These are phyloP conservation scores for Xylaria sp. DNA, from an alignment of 2,329 filamentous ascomycete species.

Conservation along the genomic window DNA sequence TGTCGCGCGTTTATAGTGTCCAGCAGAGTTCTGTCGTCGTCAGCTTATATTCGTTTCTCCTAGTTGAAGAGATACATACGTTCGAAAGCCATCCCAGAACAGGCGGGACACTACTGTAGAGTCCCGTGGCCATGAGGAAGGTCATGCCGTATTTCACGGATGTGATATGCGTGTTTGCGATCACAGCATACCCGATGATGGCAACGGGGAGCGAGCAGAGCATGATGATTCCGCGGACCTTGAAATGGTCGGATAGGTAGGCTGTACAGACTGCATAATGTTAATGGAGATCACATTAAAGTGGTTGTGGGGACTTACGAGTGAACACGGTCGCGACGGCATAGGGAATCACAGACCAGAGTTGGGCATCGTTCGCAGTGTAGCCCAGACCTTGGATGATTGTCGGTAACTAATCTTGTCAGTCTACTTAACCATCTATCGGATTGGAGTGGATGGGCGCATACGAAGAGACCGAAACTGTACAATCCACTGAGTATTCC, in stretches of 20 bases:
- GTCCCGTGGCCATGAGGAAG: constrained; percentile 60
- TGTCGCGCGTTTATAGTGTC: constrained; percentile 65
- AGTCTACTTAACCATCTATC: not conserved
- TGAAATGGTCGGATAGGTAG: constrained; percentile 55
- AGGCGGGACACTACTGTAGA: constrained; percentile 58
- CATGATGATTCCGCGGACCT: constrained; percentile 56
- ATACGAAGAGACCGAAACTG: constrained; percentile 58
- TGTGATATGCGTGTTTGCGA: constrained; percentile 51
- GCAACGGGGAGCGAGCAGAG: constrained; percentile 57
- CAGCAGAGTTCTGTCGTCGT: constrained; percentile 49
- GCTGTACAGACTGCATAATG: constrained; percentile 42
- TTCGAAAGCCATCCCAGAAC: constrained; percentile 63
- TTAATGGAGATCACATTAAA: constrained; percentile 3
- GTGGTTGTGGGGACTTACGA: constrained; percentile 32
- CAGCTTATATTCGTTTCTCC: constrained; percentile 1
- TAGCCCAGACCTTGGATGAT: constrained; percentile 56
- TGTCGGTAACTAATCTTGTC: constrained; percentile 48
- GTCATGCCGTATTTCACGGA: constrained; percentile 60
- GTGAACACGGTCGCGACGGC: constrained; percentile 54
- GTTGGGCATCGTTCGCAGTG: constrained; percentile 52
- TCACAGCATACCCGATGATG: constrained; percentile 60
- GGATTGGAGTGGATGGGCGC: constrained; percentile 20
- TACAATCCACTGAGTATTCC: constrained; percentile 54
- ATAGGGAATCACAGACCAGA: constrained; percentile 61
- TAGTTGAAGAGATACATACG: constrained; percentile 19